These are phyloP conservation scores for Botrytis porri DNA, from an alignment of 2,329 filamentous ascomycete genomes.

Conservation along the genomic window DNA sequence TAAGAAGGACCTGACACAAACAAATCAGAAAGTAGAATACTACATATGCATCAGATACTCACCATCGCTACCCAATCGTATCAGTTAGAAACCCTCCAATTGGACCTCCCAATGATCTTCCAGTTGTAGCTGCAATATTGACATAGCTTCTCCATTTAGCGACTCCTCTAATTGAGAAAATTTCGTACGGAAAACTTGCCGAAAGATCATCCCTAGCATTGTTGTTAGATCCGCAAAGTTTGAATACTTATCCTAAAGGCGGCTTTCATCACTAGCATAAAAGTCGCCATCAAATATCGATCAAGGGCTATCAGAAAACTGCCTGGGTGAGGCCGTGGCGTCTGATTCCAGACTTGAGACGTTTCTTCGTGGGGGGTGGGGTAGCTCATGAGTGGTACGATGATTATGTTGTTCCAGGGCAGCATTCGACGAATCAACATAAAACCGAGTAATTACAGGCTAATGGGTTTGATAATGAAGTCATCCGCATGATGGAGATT, in stretches of 20 bases:
- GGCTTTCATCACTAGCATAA: background rate
- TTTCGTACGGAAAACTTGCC: too few relatives aligned
- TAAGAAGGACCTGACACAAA: conserved; percentile 47
- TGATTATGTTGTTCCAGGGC: background rate
- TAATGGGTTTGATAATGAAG: background rate
- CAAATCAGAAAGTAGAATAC: background rate
- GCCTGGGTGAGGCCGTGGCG: too few relatives aligned
- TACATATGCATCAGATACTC: conserved; percentile 20
- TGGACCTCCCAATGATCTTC: conserved; percentile 51
- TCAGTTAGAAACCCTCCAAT: conserved; percentile 59
- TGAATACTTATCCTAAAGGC: background rate
- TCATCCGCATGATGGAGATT: background rate
- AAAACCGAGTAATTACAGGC: background rate
- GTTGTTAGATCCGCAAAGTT: background rate
- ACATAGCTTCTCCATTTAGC: conserved; percentile 53
- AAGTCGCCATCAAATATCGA: background rate
- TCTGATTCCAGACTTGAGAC: background rate
- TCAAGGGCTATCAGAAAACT: background rate
- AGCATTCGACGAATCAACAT: background rate
- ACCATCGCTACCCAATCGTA: conserved; percentile 65
- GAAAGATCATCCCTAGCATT: background rate
- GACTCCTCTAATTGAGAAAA: conserved; percentile 46
- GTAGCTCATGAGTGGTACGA: background rate
- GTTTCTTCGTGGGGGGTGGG: background rate
- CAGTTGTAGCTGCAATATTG: conserved; percentile 51